These are phyloP conservation scores for Linaria vulgaris DNA, from an alignment of 257 asterid genomes.

Conservation along the genomic window DNA sequence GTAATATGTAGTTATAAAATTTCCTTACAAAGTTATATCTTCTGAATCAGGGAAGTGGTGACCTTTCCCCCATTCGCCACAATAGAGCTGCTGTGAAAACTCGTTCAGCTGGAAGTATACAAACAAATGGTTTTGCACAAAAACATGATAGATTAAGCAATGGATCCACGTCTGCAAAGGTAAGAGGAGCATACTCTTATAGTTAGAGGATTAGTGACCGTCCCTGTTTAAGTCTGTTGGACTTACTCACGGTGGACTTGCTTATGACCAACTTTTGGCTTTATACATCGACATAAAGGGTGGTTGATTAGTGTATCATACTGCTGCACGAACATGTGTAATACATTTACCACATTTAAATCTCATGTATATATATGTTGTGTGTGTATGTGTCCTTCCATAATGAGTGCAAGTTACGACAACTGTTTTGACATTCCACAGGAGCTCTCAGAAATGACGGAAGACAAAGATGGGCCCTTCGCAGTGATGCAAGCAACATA, in stretches of 20 bases:
- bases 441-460: slow-evolving; percentile 75
- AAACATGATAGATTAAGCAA: slow-evolving; percentile 65
- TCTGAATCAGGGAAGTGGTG: slow-evolving; percentile 59
- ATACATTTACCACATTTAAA: not conserved
- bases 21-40: slow-evolving; percentile 16
- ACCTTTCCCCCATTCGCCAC: slow-evolving; percentile 65
- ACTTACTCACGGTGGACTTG: slow-evolving; percentile 4
- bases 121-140: slow-evolving; percentile 44
- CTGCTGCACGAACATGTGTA: slow-evolving; percentile 1
- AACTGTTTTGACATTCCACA: slow-evolving; percentile 54
- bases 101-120: slow-evolving; percentile 57
- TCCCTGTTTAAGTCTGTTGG: slow-evolving; percentile 1
- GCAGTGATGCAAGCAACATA: slow-evolving; percentile 59
- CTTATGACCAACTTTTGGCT: slow-evolving; percentile 15
- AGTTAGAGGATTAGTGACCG: slow-evolving; percentile 11
- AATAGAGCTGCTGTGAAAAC: slow-evolving; percentile 48
- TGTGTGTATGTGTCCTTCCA: not conserved
- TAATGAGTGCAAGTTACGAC: slow-evolving; percentile 39
- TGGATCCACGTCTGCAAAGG: slow-evolving; percentile 66
- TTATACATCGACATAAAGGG: slow-evolving; percentile 9
- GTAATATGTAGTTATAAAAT: not conserved
- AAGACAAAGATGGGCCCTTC: slow-evolving; percentile 60
- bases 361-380: not conserved
- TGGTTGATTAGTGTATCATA: not conserved
- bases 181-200: slow-evolving; percentile 30